phyloP scores from a whole-genome alignment of 2,329 filamentous ascomycete genomes.

The Scedosporium minutisporum region DNA sequence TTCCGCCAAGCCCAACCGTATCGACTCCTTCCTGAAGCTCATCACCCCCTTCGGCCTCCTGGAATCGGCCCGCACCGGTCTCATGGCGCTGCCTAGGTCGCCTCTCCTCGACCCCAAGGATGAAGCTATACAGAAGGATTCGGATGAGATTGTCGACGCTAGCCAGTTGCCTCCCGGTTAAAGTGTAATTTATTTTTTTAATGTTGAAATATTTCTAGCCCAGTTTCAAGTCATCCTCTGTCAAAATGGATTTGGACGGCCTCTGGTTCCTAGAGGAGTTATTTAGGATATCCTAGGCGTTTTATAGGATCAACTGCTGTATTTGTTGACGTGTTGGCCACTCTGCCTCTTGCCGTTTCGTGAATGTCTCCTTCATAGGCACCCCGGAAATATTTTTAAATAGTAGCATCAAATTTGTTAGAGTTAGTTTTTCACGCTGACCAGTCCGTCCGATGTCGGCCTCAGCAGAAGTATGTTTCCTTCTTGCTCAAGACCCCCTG shows the following conservation, averaged over 20 bases:
- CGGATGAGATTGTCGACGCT: slow-evolving; percentile 87
- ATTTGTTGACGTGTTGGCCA: background rate
- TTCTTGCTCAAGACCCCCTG: too few relatives aligned
- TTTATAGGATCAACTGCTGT: slow-evolving; percentile 2
- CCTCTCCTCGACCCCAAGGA: slow-evolving; percentile 70
- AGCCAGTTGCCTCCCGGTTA: slow-evolving; percentile 90
- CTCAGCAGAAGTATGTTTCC: too few relatives aligned
- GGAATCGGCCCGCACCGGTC: slow-evolving; percentile 86
- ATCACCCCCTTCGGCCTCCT: slow-evolving; percentile 91
- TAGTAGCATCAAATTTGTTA: too few relatives aligned
- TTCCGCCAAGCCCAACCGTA: slow-evolving; percentile 84
- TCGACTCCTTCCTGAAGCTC: slow-evolving; percentile 96
- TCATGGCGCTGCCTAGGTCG: slow-evolving; percentile 93
- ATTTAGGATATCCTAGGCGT: slow-evolving; percentile 2
- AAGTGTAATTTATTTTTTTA: slow-evolving; percentile 12
- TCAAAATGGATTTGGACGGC: background rate
- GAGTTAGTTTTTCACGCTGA: too few relatives aligned
- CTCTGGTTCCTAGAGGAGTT: slow-evolving; percentile 13
- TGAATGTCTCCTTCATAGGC: too few relatives aligned
- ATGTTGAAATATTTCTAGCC: slow-evolving; percentile 13
- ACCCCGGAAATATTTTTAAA: too few relatives aligned
- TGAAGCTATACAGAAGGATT: slow-evolving; percentile 66
- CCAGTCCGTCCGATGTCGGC: too few relatives aligned
- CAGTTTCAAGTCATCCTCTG: slow-evolving; percentile 11
- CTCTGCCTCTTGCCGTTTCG: background rate